Evolutionary conservation across 1,284 basidiomycete species (phyloP).

Genomic region (Apiotrichum gracile): DNA sequence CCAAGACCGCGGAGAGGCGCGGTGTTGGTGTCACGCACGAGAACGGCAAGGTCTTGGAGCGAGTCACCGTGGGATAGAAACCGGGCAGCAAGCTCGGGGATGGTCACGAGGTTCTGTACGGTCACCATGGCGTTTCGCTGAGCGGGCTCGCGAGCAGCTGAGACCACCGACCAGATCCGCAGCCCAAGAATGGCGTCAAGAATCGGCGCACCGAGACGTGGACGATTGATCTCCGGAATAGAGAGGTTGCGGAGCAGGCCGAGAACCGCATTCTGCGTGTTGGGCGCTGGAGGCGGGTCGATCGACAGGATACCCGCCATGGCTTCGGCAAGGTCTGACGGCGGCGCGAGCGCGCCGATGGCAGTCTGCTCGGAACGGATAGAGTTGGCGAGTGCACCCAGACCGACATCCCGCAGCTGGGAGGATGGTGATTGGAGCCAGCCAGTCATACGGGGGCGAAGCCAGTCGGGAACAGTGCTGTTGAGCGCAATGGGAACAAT

Average conservation of each 20-base stretch:
- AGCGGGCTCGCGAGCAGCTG: neutral
- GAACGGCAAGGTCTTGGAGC: neutral
- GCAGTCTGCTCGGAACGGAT: neutral
- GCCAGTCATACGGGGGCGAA: neutral
- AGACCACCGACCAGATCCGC: neutral
- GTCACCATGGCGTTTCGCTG: conserved; percentile 4
- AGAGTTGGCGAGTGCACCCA: neutral
- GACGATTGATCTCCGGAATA: neutral
- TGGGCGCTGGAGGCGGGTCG: neutral
- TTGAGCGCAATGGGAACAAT: neutral
- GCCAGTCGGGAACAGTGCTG: neutral
- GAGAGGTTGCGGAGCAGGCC: conserved; percentile 8
- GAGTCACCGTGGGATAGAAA: conserved; percentile 1
- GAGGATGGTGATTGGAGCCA: neutral
- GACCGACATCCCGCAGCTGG: neutral
- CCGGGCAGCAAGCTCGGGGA: neutral
- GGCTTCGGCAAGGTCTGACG: neutral
- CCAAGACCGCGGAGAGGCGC: neutral
- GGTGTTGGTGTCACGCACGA: neutral
- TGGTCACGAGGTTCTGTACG: neutral
- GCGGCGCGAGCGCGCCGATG: neutral
- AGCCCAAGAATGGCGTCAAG: neutral
- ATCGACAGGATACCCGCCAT: neutral
- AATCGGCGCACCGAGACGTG: neutral
- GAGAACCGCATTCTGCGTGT: conserved; percentile 1